These are phyloP conservation scores for Termitomyces sp. DNA, from an alignment of 768 basidiomycete genomes.

Conservation along the genomic window DNA sequence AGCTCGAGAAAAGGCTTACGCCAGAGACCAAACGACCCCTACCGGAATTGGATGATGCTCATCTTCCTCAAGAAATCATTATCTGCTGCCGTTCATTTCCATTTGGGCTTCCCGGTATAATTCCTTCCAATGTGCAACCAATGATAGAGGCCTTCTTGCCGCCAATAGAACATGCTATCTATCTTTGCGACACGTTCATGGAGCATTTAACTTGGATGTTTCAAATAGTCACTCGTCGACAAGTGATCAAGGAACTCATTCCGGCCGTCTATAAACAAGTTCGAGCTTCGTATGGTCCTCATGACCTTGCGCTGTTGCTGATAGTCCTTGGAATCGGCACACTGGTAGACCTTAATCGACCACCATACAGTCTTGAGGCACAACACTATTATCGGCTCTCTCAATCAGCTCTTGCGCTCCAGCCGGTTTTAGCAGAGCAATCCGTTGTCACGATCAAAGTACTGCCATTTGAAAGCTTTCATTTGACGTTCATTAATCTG, in stretches of 20 bases:
- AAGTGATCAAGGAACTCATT: slow-evolving; percentile 41
- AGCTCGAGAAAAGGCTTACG: slow-evolving; percentile 14
- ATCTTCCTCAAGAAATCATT: slow-evolving; percentile 41
- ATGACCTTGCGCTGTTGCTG: slow-evolving; percentile 46
- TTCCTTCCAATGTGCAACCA: slow-evolving; percentile 27
- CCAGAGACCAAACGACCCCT: slow-evolving; percentile 15
- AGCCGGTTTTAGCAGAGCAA: slow-evolving; percentile 37
- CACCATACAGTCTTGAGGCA: slow-evolving; percentile 46
- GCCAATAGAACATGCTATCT: slow-evolving; percentile 34
- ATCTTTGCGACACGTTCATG: slow-evolving; percentile 42
- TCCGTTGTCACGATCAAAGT: slow-evolving; percentile 47
- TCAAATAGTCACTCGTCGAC: slow-evolving; percentile 41
- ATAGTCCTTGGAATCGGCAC: slow-evolving; percentile 45
- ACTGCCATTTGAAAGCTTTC: neutral
- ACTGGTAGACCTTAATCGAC: slow-evolving; percentile 41
- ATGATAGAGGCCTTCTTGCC: slow-evolving; percentile 46
- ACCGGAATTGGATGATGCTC: slow-evolving; percentile 39
- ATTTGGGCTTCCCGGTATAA: slow-evolving; percentile 35
- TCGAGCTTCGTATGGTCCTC: slow-evolving; percentile 37
- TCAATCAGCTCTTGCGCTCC: slow-evolving; percentile 42
- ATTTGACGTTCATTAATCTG: neutral
- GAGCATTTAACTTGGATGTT: slow-evolving; percentile 51
- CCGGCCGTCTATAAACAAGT: slow-evolving; percentile 40
- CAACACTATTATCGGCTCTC: slow-evolving; percentile 48
- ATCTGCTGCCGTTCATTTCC: slow-evolving; percentile 42